Conservation (phyloP, 2,329 filamentous ascomycete genomes). For the Knufia fluminis region DNA sequence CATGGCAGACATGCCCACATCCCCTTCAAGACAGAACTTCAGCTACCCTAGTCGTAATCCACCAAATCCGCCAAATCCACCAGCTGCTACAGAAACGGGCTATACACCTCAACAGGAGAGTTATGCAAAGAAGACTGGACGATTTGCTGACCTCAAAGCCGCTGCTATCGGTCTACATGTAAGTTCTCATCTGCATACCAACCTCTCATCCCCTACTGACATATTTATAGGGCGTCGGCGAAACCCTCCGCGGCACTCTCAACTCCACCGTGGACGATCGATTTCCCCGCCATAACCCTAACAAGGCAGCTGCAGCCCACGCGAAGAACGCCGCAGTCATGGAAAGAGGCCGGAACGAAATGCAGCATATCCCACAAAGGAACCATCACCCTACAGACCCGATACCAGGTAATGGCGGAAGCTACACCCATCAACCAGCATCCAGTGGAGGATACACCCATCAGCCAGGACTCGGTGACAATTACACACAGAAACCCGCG, state of each 20-base stretch:
- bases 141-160: constrained; percentile 18
- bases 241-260: constrained; percentile 21
- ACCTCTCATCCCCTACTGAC: no score
- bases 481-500: not conserved
- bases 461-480: not conserved
- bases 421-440: not conserved
- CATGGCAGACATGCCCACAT: not conserved
- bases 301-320: constrained; percentile 17
- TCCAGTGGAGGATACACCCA: not conserved
- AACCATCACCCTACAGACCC: not conserved
- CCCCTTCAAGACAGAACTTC: constrained; percentile 15
- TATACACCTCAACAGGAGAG: constrained; percentile 14
- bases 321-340: constrained; percentile 17
- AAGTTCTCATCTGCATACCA: not conserved
- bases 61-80: not conserved
- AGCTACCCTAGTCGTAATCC: constrained; percentile 19
- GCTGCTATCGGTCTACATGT: constrained; percentile 22
- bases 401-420: not conserved
- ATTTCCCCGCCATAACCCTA: constrained; percentile 17
- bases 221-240: constrained; percentile 17
- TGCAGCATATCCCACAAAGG: constrained; percentile 10
- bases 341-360: constrained; percentile 16
- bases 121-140: constrained; percentile 8
- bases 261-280: constrained; percentile 17
- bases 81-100: constrained; percentile 1